Evolutionary conservation across 164 flowering plant species (phyloP).

Genomic region (Houttuynia cordata): DNA sequence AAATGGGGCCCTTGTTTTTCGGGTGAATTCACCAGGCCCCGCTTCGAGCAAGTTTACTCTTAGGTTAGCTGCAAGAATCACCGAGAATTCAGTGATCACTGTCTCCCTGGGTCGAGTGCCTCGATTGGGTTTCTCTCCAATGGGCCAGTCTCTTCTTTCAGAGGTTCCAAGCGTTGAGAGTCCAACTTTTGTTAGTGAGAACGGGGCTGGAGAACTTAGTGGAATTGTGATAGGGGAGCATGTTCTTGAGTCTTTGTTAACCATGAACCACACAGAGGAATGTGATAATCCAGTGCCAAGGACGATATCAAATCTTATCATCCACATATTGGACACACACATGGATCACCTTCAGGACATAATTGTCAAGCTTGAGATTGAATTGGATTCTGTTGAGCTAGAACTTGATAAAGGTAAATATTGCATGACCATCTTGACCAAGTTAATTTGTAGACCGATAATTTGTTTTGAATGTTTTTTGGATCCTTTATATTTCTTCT

Average conservation of each 20-base stretch:
- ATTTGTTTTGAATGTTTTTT: neutral
- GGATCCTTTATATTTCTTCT: neutral
- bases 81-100: constrained; percentile 81
- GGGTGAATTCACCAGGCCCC: constrained; percentile 94
- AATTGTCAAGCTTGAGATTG: constrained; percentile 82
- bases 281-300: constrained; percentile 96
- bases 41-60: constrained; percentile 68
- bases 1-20: constrained; percentile 87
- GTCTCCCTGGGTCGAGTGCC: constrained; percentile 95
- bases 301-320: constrained; percentile 70
- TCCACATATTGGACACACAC: constrained; percentile 84
- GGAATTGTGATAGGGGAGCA: constrained; percentile 82
- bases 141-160: constrained; percentile 68
- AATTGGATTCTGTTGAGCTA: constrained; percentile 80
- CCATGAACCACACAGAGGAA: constrained; percentile 97
- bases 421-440: neutral
- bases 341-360: constrained; percentile 95
- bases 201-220: constrained; percentile 23
- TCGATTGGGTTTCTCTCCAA: constrained; percentile 75
- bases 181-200: constrained; percentile 28
- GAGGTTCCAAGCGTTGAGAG: constrained; percentile 84
- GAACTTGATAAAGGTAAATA: constrained; percentile 78
- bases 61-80: constrained; percentile 79
- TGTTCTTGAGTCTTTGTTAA: constrained; percentile 87
- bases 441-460: neutral